Base-by-base conservation (phyloP, 768 basidiomycete species). In the Lentinula aciculospora region DNA sequence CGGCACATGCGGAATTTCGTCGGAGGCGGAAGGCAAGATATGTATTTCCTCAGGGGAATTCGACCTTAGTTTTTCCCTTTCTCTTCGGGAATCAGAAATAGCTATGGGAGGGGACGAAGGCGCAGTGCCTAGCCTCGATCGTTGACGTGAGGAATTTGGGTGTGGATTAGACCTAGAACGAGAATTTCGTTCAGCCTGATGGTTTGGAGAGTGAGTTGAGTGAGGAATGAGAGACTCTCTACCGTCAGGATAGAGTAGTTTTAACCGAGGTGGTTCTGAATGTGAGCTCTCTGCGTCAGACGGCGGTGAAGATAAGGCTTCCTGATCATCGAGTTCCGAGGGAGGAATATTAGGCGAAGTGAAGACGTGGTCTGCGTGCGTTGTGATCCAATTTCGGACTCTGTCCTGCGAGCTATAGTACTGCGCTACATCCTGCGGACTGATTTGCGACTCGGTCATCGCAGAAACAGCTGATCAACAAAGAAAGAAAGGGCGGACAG, bases 191-290 rank as follows among this genome's bases (percentile, higher is more conserved):
- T 59, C 60, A 29, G 72, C 65, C 55, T 28, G 68, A 64, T 46
- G n/a, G n/a, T 45, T 40, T 44, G 55, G 45, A 58, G 66, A 58
- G 29, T 71, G 69, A 17, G 71, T 65, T 62, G 72, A 73, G 51
- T 76, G 69, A n/a, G 81, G 78, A 64, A 89, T 85, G 34, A 85
- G 83, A 7, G 85, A 69, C 69, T 88, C 84, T 37, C 83, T 68
- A 2, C 89, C 87, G 65, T 87, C 83, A 21, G 72, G 75, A 67
- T 84, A 91, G 56, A 81, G 81, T 63, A 90, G 71, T 59, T 89
- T 70, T 85, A 91, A 88, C 64, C 80, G 82, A 3, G 89, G 88
- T 1, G 89, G 89, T 10, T 82, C 63, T 7, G 81, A 82, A 61
- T 72, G 70, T 8, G 77, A 72, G 65, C 80, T 82, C 58, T 72